These are phyloP conservation scores for Hebeloma cylindrosporum DNA, from an alignment of 768 basidiomycete genomes.

Conservation along the genomic window DNA sequence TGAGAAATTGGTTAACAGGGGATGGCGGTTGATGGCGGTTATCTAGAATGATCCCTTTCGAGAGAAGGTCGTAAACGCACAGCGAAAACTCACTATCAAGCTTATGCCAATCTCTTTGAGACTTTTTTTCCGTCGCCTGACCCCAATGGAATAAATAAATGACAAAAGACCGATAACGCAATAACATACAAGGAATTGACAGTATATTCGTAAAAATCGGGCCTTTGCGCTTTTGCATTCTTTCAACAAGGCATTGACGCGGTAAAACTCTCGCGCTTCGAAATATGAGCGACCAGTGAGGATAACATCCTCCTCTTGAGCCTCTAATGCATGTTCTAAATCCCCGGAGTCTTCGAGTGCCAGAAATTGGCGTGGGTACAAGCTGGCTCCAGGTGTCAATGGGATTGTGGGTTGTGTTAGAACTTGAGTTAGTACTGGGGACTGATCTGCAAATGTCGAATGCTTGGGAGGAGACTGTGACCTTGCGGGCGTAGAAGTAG, in stretches of 20 bases:
- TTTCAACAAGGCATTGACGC: constrained; percentile 65
- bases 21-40: constrained; percentile 67
- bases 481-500: constrained; percentile 61
- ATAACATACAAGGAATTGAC: constrained; percentile 77
- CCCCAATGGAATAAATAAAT: constrained; percentile 3
- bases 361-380: constrained; percentile 37
- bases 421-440: constrained; percentile 33
- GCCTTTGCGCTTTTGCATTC: constrained; percentile 71
- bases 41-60: constrained; percentile 39
- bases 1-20: constrained; percentile 61
- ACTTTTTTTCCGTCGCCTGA: constrained; percentile 82
- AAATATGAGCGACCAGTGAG: constrained; percentile 71
- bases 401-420: constrained; percentile 28
- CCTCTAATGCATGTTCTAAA: constrained; percentile 49
- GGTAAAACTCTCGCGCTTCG: constrained; percentile 73
- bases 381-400: constrained; percentile 31
- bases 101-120: constrained; percentile 84
- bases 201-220: constrained; percentile 75
- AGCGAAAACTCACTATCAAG: constrained; percentile 56
- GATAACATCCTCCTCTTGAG: constrained; percentile 70
- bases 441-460: constrained; percentile 36
- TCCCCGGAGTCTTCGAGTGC: constrained; percentile 32
- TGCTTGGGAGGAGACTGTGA: constrained; percentile 41
- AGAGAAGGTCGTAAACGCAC: neutral
- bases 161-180: neutral